phyloP scores from a whole-genome alignment of 192 early-diverging fungal species.

The Coemansia sp. region DNA sequence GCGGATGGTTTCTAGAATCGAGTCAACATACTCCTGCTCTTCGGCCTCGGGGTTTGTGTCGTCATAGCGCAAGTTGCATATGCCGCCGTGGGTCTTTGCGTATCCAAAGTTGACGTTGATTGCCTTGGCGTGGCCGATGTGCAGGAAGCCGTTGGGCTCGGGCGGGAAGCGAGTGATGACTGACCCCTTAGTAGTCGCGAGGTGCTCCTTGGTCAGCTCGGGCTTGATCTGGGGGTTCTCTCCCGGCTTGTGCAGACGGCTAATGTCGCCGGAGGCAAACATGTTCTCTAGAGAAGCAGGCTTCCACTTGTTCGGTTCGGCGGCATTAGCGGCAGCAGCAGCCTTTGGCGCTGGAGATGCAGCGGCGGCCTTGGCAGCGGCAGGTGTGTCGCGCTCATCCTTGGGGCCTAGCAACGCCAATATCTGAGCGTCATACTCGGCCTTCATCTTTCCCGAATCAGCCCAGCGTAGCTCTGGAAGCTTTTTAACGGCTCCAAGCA shows the following conservation, averaged over 20 bases:
- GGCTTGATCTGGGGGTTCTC: slow-evolving; percentile 96
- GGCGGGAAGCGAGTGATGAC: slow-evolving; percentile 99
- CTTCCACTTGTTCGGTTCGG: slow-evolving; percentile 36
- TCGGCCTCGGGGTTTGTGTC: slow-evolving; percentile 92
- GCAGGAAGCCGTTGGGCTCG: slow-evolving; percentile 98
- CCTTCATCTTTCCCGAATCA: slow-evolving; percentile 81
- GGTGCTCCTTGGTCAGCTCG: slow-evolving; percentile 84
- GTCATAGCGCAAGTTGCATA: slow-evolving; percentile 89
- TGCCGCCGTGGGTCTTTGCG: slow-evolving; percentile 83
- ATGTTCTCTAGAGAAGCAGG: slow-evolving; percentile 57
- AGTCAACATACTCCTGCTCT: slow-evolving; percentile 92
- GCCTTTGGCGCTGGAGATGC: slow-evolving; percentile 22
- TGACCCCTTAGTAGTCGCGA: slow-evolving; percentile 84
- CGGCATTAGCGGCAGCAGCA: slow-evolving; percentile 17
- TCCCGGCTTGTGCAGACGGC: slow-evolving; percentile 90
- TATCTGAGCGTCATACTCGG: slow-evolving; percentile 82
- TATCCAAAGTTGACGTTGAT: slow-evolving; percentile 99
- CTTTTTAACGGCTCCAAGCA: slow-evolving; percentile 72
- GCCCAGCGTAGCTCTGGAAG: slow-evolving; percentile 84
- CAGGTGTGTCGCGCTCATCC: slow-evolving; percentile 90
- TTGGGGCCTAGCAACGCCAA: slow-evolving; percentile 92
- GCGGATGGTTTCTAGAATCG: slow-evolving; percentile 88
- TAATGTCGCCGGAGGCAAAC: slow-evolving; percentile 92
- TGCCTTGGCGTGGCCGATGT: slow-evolving; percentile 99
- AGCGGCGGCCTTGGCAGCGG: slow-evolving; percentile 36